Percentiles rank a stretch among this genome's conserved stretches.
Conservation (phyloP, 495 filamentous ascomycete genomes). For the Podospora tetraspora region DNA sequence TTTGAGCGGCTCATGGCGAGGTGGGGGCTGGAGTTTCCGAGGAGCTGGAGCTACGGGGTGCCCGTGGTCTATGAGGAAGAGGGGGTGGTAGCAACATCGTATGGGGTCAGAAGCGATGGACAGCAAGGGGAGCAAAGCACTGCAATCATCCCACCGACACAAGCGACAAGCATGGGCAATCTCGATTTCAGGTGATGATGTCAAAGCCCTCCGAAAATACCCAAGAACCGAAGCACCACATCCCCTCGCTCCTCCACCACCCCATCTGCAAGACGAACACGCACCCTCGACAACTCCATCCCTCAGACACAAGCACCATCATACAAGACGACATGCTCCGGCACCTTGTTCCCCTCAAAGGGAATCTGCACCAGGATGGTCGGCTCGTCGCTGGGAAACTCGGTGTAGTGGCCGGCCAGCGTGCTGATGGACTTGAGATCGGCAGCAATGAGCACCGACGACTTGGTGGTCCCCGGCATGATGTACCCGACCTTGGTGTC, state of each 20-base stretch:
- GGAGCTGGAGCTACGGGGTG: conserved; percentile 17
- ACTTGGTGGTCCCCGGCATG: conserved; percentile 24
- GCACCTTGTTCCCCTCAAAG: conserved; percentile 20
- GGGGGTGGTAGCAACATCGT: background rate
- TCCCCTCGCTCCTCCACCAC: background rate
- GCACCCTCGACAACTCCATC: background rate
- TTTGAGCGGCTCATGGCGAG: conserved; percentile 23
- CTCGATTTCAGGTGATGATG: background rate
- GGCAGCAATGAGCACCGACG: conserved; percentile 26
- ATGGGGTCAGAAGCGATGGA: background rate
- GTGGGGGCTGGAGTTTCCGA: conserved; percentile 34
- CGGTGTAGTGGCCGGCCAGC: conserved; percentile 26
- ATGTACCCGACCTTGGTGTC: conserved; percentile 21
- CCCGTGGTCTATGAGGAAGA: conserved; percentile 1
- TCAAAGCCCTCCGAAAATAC: background rate
- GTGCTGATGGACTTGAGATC: conserved; percentile 26
- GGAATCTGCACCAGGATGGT: conserved; percentile 28
- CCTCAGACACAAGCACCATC: conserved; percentile 20
- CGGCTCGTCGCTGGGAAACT: conserved; percentile 29
- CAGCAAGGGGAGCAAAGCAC: background rate
- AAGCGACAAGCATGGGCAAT: background rate
- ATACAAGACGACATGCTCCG: conserved; percentile 20
- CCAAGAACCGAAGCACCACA: background rate
- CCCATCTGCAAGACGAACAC: background rate
- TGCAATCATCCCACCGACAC: background rate